Evolutionary conservation across 345 rosid genomes (phyloP).

Genomic region (Lepidium didymum): DNA sequence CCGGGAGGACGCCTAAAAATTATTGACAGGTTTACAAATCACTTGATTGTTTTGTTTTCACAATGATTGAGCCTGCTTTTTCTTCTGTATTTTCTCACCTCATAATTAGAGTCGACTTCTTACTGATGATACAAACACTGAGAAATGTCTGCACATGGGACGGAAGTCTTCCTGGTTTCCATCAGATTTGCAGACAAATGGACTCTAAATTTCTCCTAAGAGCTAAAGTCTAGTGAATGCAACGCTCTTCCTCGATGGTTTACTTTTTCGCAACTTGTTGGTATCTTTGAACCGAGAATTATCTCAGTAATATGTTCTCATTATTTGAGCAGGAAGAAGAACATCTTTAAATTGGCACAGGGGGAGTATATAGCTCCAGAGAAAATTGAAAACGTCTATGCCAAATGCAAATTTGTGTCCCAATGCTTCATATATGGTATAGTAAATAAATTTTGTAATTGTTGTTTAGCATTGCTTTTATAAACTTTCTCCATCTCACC

Average conservation of each 20-base stretch:
- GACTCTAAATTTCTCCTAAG: no score
- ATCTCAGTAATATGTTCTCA: neutral
- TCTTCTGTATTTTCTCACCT: neutral
- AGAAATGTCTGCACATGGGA: neutral
- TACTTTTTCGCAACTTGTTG: neutral
- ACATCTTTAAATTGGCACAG: slow-evolving; percentile 95
- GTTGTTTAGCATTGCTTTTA: neutral
- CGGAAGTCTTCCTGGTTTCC: no score
- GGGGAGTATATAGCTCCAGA: slow-evolving; percentile 99
- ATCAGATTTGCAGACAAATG: no score
- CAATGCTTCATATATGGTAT: slow-evolving; percentile 91
- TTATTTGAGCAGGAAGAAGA: slow-evolving; percentile 72
- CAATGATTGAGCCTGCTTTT: neutral
- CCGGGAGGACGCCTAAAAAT: slow-evolving; percentile 93
- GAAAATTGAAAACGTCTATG: slow-evolving; percentile 91
- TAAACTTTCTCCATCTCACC: slow-evolving; percentile 5
- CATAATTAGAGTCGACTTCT: neutral
- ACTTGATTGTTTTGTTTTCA: neutral
- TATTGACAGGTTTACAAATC: slow-evolving; percentile 62
- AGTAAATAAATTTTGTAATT: neutral
- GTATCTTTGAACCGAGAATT: neutral
- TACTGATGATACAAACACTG: neutral
- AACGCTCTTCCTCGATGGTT: neutral
- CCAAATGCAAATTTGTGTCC: slow-evolving; percentile 72
- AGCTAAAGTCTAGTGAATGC: neutral